Base-by-base conservation (phyloP, 2,329 filamentous ascomycete genomes). In the Colletotrichum sp. region DNA sequence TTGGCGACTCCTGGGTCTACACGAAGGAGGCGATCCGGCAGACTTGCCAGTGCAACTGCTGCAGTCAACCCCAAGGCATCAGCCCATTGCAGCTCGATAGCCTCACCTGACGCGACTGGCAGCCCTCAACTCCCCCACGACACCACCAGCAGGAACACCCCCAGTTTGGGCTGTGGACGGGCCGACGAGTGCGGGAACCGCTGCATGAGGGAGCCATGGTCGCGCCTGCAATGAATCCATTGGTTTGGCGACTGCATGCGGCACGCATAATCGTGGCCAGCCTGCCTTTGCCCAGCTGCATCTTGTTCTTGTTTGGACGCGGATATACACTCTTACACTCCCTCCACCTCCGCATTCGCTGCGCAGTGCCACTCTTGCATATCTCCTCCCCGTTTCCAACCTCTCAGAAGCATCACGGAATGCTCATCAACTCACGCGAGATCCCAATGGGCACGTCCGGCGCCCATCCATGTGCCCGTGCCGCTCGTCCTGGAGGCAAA, bases 171-270 rank as follows among this genome's bases (percentile, higher is more conserved):
- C 65, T 34, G 55, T 26, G 48, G 66, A 16, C 74, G 66, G 70
- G 66, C 66, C 74, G 74, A 75, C 71, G 66, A 70, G 66, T 76
- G 74, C 74, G 74, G 74, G 74, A 76, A 75, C 66, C 12, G 71
- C 66, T 75, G 74, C 52, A 73, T 61, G 43, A 38, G 60, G 24
- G 30, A 34, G 38, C 36, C 21, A 52, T 60, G n/a, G 48, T 60
- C 74, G 74, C 61, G 74, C 65, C 70, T 69, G 66, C 34, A 43
- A 26, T 61, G 52, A 68, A 43, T 38, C 52, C 65, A 76, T 76
- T 76, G 71, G 74, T 70, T 66, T 76, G 52, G 15, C 71, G 18
- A 61, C 74, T 70, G 71, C 71, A 74, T 58, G 56, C 56, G 30
- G 26, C 71, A 36, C 71, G 66, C 74, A 76, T 66, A 70, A 73